A percentile compares a stretch with the other conserved stretches of the same genome.
These are phyloP conservation scores for Saccharomycopsis sp. DNA, from an alignment of 805 yeast species.

Conservation along the genomic window DNA sequence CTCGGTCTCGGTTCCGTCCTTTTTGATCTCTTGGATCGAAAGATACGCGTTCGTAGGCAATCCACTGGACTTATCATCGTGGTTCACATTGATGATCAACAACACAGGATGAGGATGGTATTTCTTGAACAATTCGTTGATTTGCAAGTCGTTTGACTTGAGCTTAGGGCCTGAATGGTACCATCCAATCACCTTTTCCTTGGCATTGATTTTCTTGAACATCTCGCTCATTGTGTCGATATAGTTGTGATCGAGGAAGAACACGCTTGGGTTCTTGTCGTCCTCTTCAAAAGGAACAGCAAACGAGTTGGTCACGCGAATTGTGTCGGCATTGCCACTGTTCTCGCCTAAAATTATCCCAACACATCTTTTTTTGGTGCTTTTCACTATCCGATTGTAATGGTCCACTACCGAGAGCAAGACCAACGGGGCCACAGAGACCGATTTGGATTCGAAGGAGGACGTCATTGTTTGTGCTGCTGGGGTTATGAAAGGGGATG, in stretches of 20 bases:
- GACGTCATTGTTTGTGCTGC: conserved; percentile 8
- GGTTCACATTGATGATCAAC: conserved; percentile 87
- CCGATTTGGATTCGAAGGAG: conserved; percentile 49
- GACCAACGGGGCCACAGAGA: conserved; percentile 92
- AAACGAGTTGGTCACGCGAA: conserved; percentile 83
- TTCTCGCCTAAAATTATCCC: conserved; percentile 91
- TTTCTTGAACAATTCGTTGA: conserved; percentile 81
- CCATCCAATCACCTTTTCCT: conserved; percentile 97
- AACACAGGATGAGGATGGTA: conserved; percentile 77
- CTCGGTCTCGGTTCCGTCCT: conserved; percentile 90
- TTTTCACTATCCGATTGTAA: conserved; percentile 77
- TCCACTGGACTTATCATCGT: conserved; percentile 63
- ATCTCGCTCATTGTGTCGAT: conserved; percentile 95
- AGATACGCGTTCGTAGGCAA: conserved; percentile 94
- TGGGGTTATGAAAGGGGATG: neutral
- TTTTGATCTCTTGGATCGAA: conserved; percentile 91
- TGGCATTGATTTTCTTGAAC: conserved; percentile 97
- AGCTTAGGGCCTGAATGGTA: conserved; percentile 96
- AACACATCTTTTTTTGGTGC: conserved; percentile 73
- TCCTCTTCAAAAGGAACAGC: conserved; percentile 99
- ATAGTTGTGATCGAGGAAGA: conserved; percentile 96
- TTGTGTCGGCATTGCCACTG: conserved; percentile 37
- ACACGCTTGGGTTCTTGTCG: conserved; percentile 80
- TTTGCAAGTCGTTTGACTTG: conserved; percentile 79
- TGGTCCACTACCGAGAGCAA: conserved; percentile 93